A percentile compares a stretch with the other conserved stretches of the same genome.
phyloP scores from a whole-genome alignment of 2,329 filamentous ascomycete genomes.

The Exophiala sp. region DNA sequence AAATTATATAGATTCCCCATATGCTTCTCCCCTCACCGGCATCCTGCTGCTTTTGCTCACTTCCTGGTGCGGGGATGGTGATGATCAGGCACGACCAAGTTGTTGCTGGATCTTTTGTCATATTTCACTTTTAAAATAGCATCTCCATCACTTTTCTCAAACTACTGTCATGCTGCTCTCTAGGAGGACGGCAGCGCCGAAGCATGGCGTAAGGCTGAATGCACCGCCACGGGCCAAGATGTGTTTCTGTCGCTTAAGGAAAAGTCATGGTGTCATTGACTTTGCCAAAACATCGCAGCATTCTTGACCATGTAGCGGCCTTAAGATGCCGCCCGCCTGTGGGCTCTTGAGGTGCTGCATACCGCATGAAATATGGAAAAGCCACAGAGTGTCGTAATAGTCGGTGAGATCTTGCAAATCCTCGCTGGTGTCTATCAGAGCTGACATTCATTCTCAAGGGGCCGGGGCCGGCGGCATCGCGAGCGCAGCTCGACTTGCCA shows the following conservation, averaged over 20 bases:
- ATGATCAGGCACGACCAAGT: neutral
- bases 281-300: slow-evolving; percentile 6
- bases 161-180: neutral
- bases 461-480: slow-evolving; percentile 66
- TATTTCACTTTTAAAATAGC: neutral
- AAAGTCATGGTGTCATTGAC: slow-evolving; percentile 28
- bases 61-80: neutral
- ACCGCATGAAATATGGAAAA: slow-evolving; percentile 23
- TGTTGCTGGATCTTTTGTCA: neutral
- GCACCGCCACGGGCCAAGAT: neutral
- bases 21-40: neutral
- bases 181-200: neutral
- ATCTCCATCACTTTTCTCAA: neutral
- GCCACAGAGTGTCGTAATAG: slow-evolving; percentile 48
- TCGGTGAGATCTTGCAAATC: slow-evolving; percentile 39
- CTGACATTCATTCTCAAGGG: slow-evolving; percentile 39
- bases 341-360: neutral
- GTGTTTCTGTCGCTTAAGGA: neutral
- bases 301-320: slow-evolving; percentile 14
- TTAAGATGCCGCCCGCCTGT: neutral
- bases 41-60: neutral
- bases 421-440: neutral
- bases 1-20: no score
- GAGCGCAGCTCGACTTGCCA: slow-evolving; percentile 65
- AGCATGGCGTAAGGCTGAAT: neutral